Base-by-base conservation (phyloP, 2,329 filamentous ascomycete species). In the Epichloe festucae region DNA sequence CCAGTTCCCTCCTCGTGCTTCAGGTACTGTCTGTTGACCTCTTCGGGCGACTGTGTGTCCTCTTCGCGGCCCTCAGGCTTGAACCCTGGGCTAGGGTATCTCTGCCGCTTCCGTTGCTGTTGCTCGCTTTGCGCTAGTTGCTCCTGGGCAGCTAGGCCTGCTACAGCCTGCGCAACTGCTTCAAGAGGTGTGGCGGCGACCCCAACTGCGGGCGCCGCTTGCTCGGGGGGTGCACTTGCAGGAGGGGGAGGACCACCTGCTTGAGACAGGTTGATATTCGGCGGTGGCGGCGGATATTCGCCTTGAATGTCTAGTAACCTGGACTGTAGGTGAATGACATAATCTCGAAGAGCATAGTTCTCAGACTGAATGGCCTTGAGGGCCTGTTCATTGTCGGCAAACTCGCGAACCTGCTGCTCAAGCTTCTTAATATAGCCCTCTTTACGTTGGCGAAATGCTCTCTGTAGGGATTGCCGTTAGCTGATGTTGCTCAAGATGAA, bases 401-500 rank as follows among this genome's bases (percentile, higher is more conserved):
- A 87, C 34, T 93, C 87, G 61, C 88, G 84, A 49, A 96, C 89
- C 65, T 97, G 88, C 64, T 93, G 86, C 69, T 98, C 93, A 6
- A 98, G 78, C 67, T 95, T 94, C 73, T 95, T 95, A 68, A 98
- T 98, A 67, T 98, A 96, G 45, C 88, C 87, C 70, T 98, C 93
- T 67, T 98, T 98, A 56, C 93, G 86, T 71, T 97, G 90, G 42
- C 93, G 87, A 70, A 98, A 98, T 42, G 93, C 93, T 66, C 93
- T 82, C 91, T 98, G 61, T 57, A 50, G 19, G 10, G 12, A 39
- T n/a, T 4, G 11, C 21, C 14, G 40, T 51, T 35, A 36, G 38
- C 17, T 27, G 4, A 17, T 5, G 15, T 4, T 27, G 31, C 17
- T 38, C 19, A 47, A 11, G 14, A 31, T 34, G 39, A 35, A 43